Evolutionary conservation across 2,329 filamentous ascomycete genomes (phyloP), one percentile per base, ranked within the genome.

Genomic region (Colletotrichum sp.): DNA sequence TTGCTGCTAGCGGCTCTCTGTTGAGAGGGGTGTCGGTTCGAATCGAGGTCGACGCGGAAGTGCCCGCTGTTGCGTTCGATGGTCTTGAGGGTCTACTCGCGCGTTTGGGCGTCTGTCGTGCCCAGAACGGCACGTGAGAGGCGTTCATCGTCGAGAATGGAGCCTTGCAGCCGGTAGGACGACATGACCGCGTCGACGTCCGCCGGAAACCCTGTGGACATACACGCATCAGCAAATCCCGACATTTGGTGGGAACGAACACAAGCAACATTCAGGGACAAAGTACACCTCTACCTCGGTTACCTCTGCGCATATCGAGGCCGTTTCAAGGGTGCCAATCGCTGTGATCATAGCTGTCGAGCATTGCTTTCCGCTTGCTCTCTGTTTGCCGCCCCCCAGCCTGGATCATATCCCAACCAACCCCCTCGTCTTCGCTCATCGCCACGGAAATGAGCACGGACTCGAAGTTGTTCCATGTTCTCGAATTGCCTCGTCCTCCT

Each of bases 181-280:
- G 52, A 57, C 52, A 26, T 26, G 12, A 16, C n/a, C n/a, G n/a
- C n/a, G n/a, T n/a, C 6, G 52, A 16, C 10, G 6, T 57, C 22
- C 22, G 22, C 52, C 6, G 52, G n/a, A 55, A 22, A 9, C 26
- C 1, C 52, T 55, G 52, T 55, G 52, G 52, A 1, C 5, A 55
- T 55, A 0, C 0, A 55, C 7, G 9, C 52, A 0, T 55, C 52
- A 55, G 1, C 52, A 0, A 55, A 55, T 1, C 52, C 2, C 1
- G 12, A 55, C 22, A 26, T 55, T 26, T 22, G 22, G 22, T 0
- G 22, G 22, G 52, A 55, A 22, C 52, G 5, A 55, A 26, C 52
- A 55, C 10, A 0, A 26, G 52, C 52, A 8, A 13, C 52, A 15
- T 55, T 8, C 16, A 18, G 22, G 22, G 12, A 10, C 7, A 22